Percentiles rank a stretch among this genome's conserved stretches.
Evolutionary conservation across 2,329 filamentous ascomycete species (phyloP).

Genomic region (Xylaria hypoxylon): DNA sequence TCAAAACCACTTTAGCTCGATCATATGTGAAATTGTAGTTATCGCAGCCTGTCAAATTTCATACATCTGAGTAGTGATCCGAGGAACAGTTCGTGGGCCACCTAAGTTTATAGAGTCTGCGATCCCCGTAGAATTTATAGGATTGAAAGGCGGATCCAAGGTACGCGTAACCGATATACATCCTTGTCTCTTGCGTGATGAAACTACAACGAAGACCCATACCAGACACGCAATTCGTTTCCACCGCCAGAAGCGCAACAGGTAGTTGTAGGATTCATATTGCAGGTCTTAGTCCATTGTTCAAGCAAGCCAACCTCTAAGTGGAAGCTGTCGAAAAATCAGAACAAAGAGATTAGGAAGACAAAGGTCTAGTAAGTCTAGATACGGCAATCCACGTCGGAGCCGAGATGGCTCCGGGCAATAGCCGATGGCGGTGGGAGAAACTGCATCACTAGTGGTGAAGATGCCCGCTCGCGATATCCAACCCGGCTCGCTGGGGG

Average conservation of each 20-base stretch:
- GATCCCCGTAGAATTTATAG: slow-evolving; percentile 5
- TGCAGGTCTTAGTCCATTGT: not conserved
- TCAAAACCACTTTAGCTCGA: not conserved
- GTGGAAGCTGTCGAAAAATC: slow-evolving; percentile 17
- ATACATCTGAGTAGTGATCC: not conserved
- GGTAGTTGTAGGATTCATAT: not conserved
- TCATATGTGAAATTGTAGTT: not conserved
- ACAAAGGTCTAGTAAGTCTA: not conserved
- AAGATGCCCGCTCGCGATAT: not conserved
- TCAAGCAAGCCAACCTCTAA: slow-evolving; percentile 10
- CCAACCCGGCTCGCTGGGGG: slow-evolving; percentile 1
- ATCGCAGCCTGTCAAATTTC: not conserved
- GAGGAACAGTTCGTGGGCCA: not conserved
- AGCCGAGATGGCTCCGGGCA: slow-evolving; percentile 2
- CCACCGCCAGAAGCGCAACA: not conserved
- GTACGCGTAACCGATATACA: not conserved
- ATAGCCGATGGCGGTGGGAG: slow-evolving; percentile 20
- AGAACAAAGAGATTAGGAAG: not conserved
- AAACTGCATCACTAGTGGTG: not conserved
- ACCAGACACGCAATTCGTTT: not conserved
- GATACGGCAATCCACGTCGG: slow-evolving; percentile 14
- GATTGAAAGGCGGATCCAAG: not conserved
- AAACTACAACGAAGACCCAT: not conserved
- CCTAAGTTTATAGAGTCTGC: not conserved
- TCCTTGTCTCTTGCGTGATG: not conserved